These are phyloP conservation scores for Hanseniaspora guilliermondii DNA, from an alignment of 805 yeast genomes.

Conservation along the genomic window DNA sequence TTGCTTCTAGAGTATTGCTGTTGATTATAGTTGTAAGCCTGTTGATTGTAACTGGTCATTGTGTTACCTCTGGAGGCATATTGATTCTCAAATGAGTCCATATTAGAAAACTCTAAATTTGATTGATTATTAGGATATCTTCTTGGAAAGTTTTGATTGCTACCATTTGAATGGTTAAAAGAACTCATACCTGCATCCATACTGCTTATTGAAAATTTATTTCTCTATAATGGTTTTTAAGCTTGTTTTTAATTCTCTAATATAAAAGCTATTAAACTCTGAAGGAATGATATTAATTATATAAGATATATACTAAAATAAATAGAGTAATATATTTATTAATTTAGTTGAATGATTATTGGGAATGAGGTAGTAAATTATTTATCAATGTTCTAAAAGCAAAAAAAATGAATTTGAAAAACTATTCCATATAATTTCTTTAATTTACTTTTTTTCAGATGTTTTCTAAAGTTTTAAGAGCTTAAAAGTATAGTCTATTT, in stretches of 20 bases:
- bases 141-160: neutral
- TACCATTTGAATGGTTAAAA: neutral
- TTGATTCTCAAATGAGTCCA: neutral
- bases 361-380: no score
- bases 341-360: no score
- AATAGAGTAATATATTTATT: no score
- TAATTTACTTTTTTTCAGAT: no score
- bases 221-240: neutral
- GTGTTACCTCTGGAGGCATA: conserved; percentile 6
- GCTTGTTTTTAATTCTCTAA: neutral
- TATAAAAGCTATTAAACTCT: neutral
- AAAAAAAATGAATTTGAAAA: no score
- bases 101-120: neutral
- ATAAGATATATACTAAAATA: no score
- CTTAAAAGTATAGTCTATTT: no score
- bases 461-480: no score
- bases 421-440: no score
- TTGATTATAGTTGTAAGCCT: conserved; percentile 14
- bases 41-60: neutral
- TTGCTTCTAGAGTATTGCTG: conserved; percentile 4
- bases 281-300: no score
- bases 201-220: neutral
- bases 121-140: neutral
- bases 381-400: no score
- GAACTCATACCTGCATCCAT: conserved; percentile 14